These are phyloP conservation scores for Ustulina deusta DNA, from an alignment of 2,329 filamentous ascomycete genomes.

Conservation along the genomic window DNA sequence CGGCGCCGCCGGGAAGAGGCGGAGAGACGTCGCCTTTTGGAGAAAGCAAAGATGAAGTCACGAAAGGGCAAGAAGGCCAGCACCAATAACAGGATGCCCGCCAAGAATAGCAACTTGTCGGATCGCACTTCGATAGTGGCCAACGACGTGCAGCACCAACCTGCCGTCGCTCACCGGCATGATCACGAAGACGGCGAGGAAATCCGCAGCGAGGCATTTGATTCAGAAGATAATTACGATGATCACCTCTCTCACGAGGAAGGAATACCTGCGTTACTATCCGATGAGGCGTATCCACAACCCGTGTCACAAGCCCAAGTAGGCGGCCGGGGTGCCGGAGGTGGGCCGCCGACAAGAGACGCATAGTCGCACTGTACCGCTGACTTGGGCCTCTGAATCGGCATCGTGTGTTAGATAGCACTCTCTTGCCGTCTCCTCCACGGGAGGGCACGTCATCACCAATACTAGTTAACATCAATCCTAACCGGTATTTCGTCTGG, in stretches of 20 bases:
- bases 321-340: constrained; percentile 18
- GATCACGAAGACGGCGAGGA: constrained; percentile 48
- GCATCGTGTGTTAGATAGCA: background rate
- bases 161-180: constrained; percentile 41
- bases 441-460: background rate
- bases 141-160: constrained; percentile 43
- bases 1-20: constrained; percentile 84
- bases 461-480: background rate
- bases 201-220: constrained; percentile 53
- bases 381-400: constrained; percentile 3
- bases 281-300: background rate
- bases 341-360: constrained; percentile 16
- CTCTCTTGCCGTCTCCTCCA: background rate
- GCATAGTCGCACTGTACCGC: constrained; percentile 22
- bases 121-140: constrained; percentile 45
- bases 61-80: constrained; percentile 87
- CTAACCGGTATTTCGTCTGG: background rate
- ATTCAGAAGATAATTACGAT: constrained; percentile 56
- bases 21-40: constrained; percentile 85
- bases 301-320: background rate
- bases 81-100: constrained; percentile 72
- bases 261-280: constrained; percentile 20
- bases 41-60: constrained; percentile 94
- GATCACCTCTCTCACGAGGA: constrained; percentile 46
- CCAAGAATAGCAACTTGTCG: constrained; percentile 56